These are phyloP conservation scores for Ganoderma sp. DNA, from an alignment of 1,284 basidiomycete genomes.

Conservation along the genomic window DNA sequence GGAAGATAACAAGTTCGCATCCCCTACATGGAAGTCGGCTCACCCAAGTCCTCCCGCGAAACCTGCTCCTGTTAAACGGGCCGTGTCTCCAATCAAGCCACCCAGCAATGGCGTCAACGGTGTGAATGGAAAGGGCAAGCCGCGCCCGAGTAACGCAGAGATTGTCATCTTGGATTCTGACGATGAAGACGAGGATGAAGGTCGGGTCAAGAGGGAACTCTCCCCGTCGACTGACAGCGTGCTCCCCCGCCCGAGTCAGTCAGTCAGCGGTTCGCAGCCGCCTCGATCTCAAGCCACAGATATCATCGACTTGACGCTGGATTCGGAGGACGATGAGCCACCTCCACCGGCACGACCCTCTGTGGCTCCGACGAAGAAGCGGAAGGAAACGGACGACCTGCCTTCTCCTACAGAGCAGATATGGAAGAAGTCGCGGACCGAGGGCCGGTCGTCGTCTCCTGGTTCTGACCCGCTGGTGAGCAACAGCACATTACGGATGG, in stretches of 20 bases:
- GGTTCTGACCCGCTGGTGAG: constrained; percentile 18
- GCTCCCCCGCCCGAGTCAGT: constrained; percentile 44
- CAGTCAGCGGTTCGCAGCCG: constrained; percentile 36
- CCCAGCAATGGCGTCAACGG: constrained; percentile 18
- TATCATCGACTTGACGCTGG: constrained; percentile 82
- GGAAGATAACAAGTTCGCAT: constrained; percentile 83
- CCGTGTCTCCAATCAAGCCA: constrained; percentile 39
- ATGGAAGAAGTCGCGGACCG: constrained; percentile 74
- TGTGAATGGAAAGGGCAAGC: constrained; percentile 48
- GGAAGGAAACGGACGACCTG: constrained; percentile 61
- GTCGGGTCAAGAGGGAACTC: constrained; percentile 73
- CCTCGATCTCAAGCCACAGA: constrained; percentile 44
- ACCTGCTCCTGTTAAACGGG: constrained; percentile 33
- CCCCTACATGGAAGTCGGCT: constrained; percentile 66
- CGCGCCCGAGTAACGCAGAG: constrained; percentile 58
- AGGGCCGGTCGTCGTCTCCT: constrained; percentile 36
- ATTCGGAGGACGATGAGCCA: constrained; percentile 71
- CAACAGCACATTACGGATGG: constrained; percentile 12
- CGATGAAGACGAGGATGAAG: constrained; percentile 75
- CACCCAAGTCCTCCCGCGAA: constrained; percentile 50
- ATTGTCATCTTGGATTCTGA: constrained; percentile 82
- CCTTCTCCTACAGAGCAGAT: constrained; percentile 64
- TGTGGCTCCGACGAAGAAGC: constrained; percentile 41
- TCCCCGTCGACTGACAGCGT: constrained; percentile 59
- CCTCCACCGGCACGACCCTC: constrained; percentile 27